A percentile compares a stretch with the other conserved stretches of the same genome.
Evolutionary conservation across 352 stramenopile species (phyloP).

Genomic region (Phytophthora niederhauseri): DNA sequence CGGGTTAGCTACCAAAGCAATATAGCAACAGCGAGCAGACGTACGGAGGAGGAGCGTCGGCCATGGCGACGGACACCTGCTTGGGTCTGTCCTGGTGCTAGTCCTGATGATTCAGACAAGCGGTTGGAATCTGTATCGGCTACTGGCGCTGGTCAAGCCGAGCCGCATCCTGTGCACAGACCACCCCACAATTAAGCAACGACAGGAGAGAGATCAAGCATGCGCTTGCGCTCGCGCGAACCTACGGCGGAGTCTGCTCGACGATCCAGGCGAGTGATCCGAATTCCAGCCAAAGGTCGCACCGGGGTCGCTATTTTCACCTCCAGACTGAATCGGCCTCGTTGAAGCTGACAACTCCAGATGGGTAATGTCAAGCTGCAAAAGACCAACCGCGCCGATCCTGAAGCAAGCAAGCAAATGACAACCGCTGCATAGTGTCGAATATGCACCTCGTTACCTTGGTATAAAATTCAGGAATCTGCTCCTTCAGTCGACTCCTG

Average conservation of each 20-base stretch:
- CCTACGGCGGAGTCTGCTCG: conserved; percentile 16
- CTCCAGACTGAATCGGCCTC: background rate
- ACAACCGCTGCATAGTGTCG: too few relatives aligned
- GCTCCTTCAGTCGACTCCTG: background rate
- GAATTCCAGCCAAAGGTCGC: background rate
- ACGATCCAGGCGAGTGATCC: background rate
- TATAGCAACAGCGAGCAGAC: conserved; percentile 8
- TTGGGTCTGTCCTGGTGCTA: conserved; percentile 12
- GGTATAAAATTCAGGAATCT: background rate
- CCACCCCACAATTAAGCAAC: conserved; percentile 3
- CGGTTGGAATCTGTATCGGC: conserved; percentile 12
- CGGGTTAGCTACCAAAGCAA: background rate
- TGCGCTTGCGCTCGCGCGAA: background rate
- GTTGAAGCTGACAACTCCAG: too few relatives aligned
- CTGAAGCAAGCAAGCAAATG: too few relatives aligned
- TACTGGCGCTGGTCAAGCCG: conserved; percentile 9
- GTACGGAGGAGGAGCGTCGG: conserved; percentile 35
- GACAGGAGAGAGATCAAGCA: background rate
- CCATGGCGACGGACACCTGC: conserved; percentile 32
- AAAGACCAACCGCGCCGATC: too few relatives aligned
- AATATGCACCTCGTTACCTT: too few relatives aligned
- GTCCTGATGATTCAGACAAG: conserved; percentile 8
- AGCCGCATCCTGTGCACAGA: conserved; percentile 25
- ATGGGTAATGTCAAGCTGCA: too few relatives aligned
- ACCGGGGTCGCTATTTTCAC: background rate